These are phyloP conservation scores for Ogataea populi-albae DNA, from an alignment of 805 yeast genomes.

Conservation along the genomic window DNA sequence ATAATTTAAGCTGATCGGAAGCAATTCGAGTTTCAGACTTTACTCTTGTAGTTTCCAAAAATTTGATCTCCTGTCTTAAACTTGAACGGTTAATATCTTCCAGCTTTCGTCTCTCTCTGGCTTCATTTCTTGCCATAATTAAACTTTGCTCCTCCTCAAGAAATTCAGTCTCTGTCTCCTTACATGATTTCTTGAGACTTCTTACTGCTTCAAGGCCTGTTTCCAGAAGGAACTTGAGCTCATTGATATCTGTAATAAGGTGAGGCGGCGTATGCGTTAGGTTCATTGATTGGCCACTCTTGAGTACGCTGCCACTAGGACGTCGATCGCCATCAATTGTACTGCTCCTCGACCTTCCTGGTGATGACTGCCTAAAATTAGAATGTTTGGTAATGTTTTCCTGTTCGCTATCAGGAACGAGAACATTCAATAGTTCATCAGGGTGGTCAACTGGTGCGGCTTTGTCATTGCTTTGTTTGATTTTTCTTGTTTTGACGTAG, in stretches of 20 bases:
- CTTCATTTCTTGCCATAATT: constrained; percentile 34
- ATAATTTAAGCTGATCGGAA: constrained; percentile 31
- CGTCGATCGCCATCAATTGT: constrained; percentile 29
- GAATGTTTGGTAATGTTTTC: constrained; percentile 30
- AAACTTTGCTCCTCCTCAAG: constrained; percentile 37
- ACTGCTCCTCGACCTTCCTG: constrained; percentile 33
- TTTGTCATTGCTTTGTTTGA: constrained; percentile 13
- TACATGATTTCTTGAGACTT: constrained; percentile 33
- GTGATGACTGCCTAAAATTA: constrained; percentile 26
- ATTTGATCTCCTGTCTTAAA: constrained; percentile 39
- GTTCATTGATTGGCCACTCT: not conserved
- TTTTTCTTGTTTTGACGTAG: constrained; percentile 37
- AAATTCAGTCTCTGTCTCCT: constrained; percentile 34
- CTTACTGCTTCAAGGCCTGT: constrained; percentile 41
- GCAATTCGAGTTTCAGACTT: constrained; percentile 35
- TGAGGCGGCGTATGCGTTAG: constrained; percentile 26
- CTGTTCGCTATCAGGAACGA: constrained; percentile 34
- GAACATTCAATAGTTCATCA: constrained; percentile 34
- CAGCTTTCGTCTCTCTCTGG: constrained; percentile 38
- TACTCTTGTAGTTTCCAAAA: constrained; percentile 40
- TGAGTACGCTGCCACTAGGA: constrained; percentile 7
- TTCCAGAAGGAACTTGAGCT: constrained; percentile 40
- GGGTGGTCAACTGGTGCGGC: constrained; percentile 36
- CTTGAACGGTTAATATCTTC: constrained; percentile 41
- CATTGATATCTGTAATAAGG: constrained; percentile 40